Evolutionary conservation across 176 grass and related monocot genomes (phyloP).

Genomic region (Musa schizocarpa): DNA sequence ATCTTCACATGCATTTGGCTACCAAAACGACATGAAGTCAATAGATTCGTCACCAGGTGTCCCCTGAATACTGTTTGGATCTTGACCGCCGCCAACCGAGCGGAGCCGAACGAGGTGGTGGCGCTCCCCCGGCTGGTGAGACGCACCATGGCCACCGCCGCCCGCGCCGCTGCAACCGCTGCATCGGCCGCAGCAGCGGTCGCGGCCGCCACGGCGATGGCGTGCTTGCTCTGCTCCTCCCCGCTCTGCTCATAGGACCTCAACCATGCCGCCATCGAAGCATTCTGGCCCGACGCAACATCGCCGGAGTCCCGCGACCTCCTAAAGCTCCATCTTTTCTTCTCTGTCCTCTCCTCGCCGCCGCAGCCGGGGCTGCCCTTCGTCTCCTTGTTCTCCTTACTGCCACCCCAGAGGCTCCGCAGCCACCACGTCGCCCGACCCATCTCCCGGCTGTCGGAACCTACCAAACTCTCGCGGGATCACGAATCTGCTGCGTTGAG

Average conservation of each 20-base stretch:
- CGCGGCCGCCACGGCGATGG: constrained; percentile 76
- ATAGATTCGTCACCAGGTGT: constrained; percentile 40
- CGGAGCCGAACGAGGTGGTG: not conserved
- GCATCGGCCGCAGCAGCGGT: constrained; percentile 62
- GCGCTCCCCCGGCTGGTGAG: constrained; percentile 55
- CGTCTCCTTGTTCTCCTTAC: constrained; percentile 27
- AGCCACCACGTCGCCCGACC: constrained; percentile 54
- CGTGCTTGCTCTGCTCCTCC: constrained; percentile 90
- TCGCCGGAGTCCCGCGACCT: constrained; percentile 36
- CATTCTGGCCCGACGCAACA: constrained; percentile 11
- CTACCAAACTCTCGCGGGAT: too few relatives aligned
- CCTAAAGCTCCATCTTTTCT: constrained; percentile 68
- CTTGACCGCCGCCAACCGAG: constrained; percentile 36
- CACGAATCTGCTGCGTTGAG: too few relatives aligned
- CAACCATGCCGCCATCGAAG: constrained; percentile 41
- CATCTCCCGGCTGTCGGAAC: not conserved
- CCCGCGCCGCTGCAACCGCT: constrained; percentile 64
- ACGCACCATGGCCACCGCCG: constrained; percentile 66
- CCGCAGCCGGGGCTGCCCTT: constrained; percentile 11
- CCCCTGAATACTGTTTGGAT: constrained; percentile 88
- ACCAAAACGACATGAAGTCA: not conserved
- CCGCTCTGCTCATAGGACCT: constrained; percentile 55
- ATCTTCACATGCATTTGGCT: not conserved
- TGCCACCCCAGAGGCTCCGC: constrained; percentile 42
- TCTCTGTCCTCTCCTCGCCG: constrained; percentile 30